Conservation (phyloP, 2,329 filamentous ascomycete species). For the Dactylellina leptospora region DNA sequence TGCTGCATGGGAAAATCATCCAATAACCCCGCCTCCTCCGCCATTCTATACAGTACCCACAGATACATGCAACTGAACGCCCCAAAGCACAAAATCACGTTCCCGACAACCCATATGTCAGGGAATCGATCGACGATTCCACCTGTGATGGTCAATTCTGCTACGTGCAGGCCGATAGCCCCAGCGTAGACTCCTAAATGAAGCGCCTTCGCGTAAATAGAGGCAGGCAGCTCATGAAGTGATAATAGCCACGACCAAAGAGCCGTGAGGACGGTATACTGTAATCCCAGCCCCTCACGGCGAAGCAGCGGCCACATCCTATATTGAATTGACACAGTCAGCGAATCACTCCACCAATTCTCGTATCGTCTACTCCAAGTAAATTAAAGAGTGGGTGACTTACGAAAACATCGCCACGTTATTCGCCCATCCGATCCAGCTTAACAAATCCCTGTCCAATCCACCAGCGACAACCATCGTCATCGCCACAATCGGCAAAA, state of each 20-base stretch:
- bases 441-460: constrained; percentile 76
- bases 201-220: constrained; percentile 72
- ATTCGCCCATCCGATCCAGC: constrained; percentile 97
- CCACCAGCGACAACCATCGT: constrained; percentile 85
- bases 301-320: constrained; percentile 92
- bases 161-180: constrained; percentile 83
- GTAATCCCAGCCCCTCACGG: constrained; percentile 81
- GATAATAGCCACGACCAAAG: constrained; percentile 92
- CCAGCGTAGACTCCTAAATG: constrained; percentile 78
- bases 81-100: constrained; percentile 83
- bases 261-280: constrained; percentile 83
- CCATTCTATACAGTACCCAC: constrained; percentile 81
- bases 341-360: constrained; percentile 65
- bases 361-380: too few relatives aligned
- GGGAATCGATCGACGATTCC: constrained; percentile 78
- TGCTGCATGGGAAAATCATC: constrained; percentile 10
- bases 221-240: constrained; percentile 68
- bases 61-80: constrained; percentile 88
- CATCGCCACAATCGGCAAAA: constrained; percentile 92
- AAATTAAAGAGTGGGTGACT: constrained; percentile 4
- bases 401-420: constrained; percentile 58
- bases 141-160: constrained; percentile 70
- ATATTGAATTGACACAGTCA: constrained; percentile 59
- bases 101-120: constrained; percentile 92
- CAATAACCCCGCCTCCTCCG: constrained; percentile 56